Base-by-base conservation (phyloP, 495 filamentous ascomycete genomes). In the Penicillium arizonense region DNA sequence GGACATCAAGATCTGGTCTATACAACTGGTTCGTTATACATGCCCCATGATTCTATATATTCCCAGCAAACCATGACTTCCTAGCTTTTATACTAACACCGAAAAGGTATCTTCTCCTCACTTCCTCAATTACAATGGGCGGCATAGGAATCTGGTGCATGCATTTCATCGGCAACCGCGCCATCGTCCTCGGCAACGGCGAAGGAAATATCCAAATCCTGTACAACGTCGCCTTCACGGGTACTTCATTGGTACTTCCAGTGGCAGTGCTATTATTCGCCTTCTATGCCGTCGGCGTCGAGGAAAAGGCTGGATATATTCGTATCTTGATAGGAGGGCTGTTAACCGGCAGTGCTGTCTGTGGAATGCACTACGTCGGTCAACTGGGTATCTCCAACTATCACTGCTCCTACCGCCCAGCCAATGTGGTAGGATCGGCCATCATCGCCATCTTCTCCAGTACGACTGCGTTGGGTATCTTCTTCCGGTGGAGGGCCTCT, bases 301-400 rank as follows among this genome's bases (percentile, higher is more conserved):
- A 79, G 51, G 79, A 80, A 35, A 73, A 63, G 26, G 71, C 87
- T 11, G 78, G 73, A 28, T 79, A 81, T 64, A 56, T 79, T 62
- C 81, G 84, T 10, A 79, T 88, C 13, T 39, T 71, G n/a, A 54
- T 79, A 0, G 85, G 85, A 23, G 90, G 91, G 1, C 51, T 81
- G 4, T 68, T 91, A 37, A 84, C 86, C 0, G 91, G 91, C 6
- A 69, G 81, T 3, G 82, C 88, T 16, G 85, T 95, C 47, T 88
- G 87, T 48, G 92, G 86, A 4, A 96, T 96, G 92, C 89, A 96
- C 64, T 96, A 96, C 58, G 72, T 95, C 39, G 90, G 90, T 23
- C 89, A 95, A 61, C 78, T 86, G 11, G 89, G 91, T 32, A 91
- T 94, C 57, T 72, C 75, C 12, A 94, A 96, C 65, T 96, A 96